A percentile compares a stretch with the other conserved stretches of the same genome.
These are phyloP conservation scores for Iris macrosiphon DNA, from an alignment of 106 monocot species.

Conservation along the genomic window DNA sequence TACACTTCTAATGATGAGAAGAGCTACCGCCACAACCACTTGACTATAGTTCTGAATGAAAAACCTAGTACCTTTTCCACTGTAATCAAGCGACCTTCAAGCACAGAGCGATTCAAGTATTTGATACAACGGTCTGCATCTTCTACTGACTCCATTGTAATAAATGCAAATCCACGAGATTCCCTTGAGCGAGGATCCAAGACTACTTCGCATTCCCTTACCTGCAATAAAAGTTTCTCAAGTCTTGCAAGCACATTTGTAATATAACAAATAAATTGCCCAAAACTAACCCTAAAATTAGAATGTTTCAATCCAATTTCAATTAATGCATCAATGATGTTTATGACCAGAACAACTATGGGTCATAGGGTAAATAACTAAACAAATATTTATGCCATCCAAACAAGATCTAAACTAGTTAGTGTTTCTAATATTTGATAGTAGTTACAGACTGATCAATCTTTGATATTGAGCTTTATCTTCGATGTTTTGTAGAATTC, in stretches of 20 bases:
- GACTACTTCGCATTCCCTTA: conserved; percentile 64
- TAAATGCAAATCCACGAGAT: conserved; percentile 92
- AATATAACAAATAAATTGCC: too few relatives aligned
- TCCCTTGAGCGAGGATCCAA: conserved; percentile 72
- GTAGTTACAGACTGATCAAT: too few relatives aligned
- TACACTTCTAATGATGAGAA: conserved; percentile 36
- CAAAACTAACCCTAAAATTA: too few relatives aligned
- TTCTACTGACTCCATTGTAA: conserved; percentile 65
- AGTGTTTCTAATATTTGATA: too few relatives aligned
- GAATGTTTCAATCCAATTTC: too few relatives aligned
- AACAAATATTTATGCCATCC: too few relatives aligned
- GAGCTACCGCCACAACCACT: neutral
- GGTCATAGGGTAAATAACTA: too few relatives aligned
- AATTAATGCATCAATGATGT: too few relatives aligned
- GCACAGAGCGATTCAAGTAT: conserved; percentile 61
- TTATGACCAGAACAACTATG: too few relatives aligned
- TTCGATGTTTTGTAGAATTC: too few relatives aligned
- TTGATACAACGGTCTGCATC: conserved; percentile 73
- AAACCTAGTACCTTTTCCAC: conserved; percentile 64
- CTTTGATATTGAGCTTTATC: too few relatives aligned
- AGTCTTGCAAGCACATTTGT: neutral
- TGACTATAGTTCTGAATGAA: neutral
- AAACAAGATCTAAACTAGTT: too few relatives aligned
- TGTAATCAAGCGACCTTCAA: conserved; percentile 77
- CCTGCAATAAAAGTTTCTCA: conserved; percentile 29